phyloP scores from a whole-genome alignment of 306 rosid genomes.

The Glycine latifolia region DNA sequence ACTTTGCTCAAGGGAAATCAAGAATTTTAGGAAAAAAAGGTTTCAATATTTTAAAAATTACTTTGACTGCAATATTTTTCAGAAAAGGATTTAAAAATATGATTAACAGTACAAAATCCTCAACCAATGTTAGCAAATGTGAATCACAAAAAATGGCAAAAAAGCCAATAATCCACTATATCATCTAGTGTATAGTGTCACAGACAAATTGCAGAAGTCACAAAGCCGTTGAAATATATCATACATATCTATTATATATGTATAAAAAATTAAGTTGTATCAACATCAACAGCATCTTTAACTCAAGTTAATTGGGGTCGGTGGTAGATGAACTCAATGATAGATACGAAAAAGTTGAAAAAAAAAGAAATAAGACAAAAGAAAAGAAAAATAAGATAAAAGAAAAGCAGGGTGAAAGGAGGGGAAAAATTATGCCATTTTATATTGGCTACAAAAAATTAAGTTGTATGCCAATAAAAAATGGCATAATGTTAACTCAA shows the following conservation, averaged over 20 bases:
- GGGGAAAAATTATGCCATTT: too few species aligned
- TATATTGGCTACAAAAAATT: too few species aligned
- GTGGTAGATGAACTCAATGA: too few species aligned
- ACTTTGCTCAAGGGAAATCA: neutral
- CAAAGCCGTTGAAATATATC: neutral
- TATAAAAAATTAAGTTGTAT: too few species aligned
- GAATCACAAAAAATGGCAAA: neutral
- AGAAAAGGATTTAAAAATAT: conserved; percentile 10
- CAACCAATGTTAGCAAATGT: neutral
- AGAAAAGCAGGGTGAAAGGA: too few species aligned
- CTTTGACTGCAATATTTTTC: neutral
- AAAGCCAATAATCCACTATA: neutral
- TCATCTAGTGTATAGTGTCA: neutral
- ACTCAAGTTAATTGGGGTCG: too few species aligned
- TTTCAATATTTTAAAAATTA: neutral
- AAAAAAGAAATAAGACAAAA: too few species aligned
- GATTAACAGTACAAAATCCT: conserved; percentile 20
- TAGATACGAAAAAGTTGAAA: too few species aligned
- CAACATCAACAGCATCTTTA: too few species aligned
- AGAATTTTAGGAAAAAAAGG: neutral
- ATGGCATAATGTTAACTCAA: neutral
- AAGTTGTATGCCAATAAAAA: neutral
- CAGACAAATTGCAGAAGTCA: neutral
- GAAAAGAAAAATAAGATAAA: too few species aligned
- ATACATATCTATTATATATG: too few species aligned